Evolutionary conservation across 805 yeast genomes (phyloP), one percentile per base, ranked within the genome.

Genomic region (Metschnikowia chrysomelidarum): DNA sequence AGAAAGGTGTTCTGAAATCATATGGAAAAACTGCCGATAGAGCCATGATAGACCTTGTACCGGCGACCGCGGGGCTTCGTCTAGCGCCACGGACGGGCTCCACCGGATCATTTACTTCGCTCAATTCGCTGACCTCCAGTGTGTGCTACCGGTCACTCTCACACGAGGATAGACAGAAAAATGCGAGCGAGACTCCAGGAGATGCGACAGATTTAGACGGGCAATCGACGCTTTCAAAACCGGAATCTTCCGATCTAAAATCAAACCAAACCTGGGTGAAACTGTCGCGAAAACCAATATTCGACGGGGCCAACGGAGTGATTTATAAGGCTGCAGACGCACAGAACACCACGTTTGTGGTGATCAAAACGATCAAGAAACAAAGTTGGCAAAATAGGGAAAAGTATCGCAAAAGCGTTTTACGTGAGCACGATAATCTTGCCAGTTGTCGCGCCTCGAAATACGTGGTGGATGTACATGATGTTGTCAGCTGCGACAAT

Each of bases 301-400:
- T 60, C 43, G 73, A 67, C 42, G 71, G 73, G 7, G 69, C 69
- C 9, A 67, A 67, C 43, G 73, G 73, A 7, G 45, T 58, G 5
- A 49, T 67, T 5, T 49, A 44, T 30, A 63, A 61, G 36, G 71
- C 65, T 10, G 29, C 55, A 2, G 57, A 52, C 34, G 50, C 50
- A 13, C 10, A 37, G 2, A 46, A 43, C 16, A 47, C 50, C 6
- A 25, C 41, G 19, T 38, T 40, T 3, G 44, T 64, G 12, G 60
- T 63, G 12, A 50, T 67, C 28, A 67, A 67, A 37, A 46, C 51
- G 10, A 50, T 65, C 26, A 64, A 64, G 39, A 30, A 38, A 14
- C 45, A 47, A 9, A 32, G 40, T 1, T 21, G 32, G 2, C 49
- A 50, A 21, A 16, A 40, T 4, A 29, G 28, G 3, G 36, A 38